A percentile compares a stretch with the other conserved stretches of the same genome.
These are phyloP conservation scores for Acorus gramineus DNA, from an alignment of 106 monocot species.

Conservation along the genomic window DNA sequence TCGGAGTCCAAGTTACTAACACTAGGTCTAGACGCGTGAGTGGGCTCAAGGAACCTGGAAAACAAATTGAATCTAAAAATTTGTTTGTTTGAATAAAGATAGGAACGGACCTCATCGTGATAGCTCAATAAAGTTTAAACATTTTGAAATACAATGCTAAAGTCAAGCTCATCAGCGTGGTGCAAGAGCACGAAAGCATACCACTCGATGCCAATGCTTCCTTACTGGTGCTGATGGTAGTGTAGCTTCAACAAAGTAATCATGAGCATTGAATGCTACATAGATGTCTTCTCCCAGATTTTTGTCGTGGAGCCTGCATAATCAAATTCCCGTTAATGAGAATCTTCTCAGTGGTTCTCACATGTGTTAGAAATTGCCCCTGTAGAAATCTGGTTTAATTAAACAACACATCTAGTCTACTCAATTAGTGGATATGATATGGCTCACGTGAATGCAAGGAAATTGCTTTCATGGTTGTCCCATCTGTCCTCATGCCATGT, in stretches of 20 bases:
- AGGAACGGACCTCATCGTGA: no score
- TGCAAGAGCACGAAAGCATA: slow-evolving; percentile 20
- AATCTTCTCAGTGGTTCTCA: neutral
- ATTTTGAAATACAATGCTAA: neutral
- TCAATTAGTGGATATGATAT: no score
- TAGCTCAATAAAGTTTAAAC: no score
- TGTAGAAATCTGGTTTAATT: no score
- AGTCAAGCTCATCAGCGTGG: neutral
- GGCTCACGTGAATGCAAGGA: slow-evolving; percentile 90
- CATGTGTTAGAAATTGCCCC: neutral
- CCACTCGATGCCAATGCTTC: slow-evolving; percentile 82
- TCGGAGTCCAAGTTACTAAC: no score
- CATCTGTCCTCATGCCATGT: slow-evolving; percentile 94
- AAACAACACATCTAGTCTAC: no score
- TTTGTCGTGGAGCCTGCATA: slow-evolving; percentile 69
- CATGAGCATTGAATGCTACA: slow-evolving; percentile 92
- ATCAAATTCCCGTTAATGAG: neutral
- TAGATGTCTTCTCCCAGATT: slow-evolving; percentile 61
- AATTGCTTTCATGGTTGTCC: slow-evolving; percentile 88
- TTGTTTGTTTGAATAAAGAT: no score
- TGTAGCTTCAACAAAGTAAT: slow-evolving; percentile 46
- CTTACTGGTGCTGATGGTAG: slow-evolving; percentile 60
- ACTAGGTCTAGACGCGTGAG: no score
- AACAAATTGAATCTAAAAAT: no score
- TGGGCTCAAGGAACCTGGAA: no score